Conservation (phyloP, 2,329 filamentous ascomycete genomes). For the Lasiodiplodia citricola region DNA sequence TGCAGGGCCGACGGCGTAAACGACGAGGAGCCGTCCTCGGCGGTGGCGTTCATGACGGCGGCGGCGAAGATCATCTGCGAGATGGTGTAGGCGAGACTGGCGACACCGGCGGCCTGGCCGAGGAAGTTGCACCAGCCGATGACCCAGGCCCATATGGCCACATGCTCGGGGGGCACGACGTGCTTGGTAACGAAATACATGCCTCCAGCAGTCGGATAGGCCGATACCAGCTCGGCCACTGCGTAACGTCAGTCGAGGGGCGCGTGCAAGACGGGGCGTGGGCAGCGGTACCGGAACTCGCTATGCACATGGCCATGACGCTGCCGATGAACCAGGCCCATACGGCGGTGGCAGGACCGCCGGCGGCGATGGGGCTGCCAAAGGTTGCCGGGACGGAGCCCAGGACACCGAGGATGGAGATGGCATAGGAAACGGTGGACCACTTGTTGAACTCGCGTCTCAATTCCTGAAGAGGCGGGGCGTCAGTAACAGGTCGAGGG, state of each 20-base stretch:
- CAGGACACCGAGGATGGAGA: conserved; percentile 68
- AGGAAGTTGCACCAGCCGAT: conserved; percentile 72
- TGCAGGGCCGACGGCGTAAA: conserved; percentile 65
- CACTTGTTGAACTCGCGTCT: conserved; percentile 69
- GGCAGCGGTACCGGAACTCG: conserved; percentile 56
- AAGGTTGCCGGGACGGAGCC: conserved; percentile 71
- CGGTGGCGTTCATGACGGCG: conserved; percentile 62
- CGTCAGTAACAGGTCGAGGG: conserved; percentile 30
- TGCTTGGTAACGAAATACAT: conserved; percentile 73
- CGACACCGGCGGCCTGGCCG: conserved; percentile 67
- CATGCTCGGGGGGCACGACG: conserved; percentile 65
- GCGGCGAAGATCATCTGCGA: conserved; percentile 68
- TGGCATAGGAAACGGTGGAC: conserved; percentile 70
- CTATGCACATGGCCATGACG: conserved; percentile 68
- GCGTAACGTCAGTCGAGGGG: conserved; percentile 27
- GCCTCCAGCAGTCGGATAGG: conserved; percentile 66
- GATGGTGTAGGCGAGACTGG: conserved; percentile 67
- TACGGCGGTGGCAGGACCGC: conserved; percentile 67
- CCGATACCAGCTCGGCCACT: conserved; percentile 70
- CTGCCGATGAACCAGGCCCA: conserved; percentile 71
- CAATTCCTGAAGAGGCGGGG: conserved; percentile 55
- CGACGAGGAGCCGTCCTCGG: conserved; percentile 54
- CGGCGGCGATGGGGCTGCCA: conserved; percentile 61
- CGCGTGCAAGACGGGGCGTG: not conserved
- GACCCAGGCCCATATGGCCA: conserved; percentile 68